Conservation (phyloP, 1,139 yeast species). For the Geotrichum fermentans region DNA sequence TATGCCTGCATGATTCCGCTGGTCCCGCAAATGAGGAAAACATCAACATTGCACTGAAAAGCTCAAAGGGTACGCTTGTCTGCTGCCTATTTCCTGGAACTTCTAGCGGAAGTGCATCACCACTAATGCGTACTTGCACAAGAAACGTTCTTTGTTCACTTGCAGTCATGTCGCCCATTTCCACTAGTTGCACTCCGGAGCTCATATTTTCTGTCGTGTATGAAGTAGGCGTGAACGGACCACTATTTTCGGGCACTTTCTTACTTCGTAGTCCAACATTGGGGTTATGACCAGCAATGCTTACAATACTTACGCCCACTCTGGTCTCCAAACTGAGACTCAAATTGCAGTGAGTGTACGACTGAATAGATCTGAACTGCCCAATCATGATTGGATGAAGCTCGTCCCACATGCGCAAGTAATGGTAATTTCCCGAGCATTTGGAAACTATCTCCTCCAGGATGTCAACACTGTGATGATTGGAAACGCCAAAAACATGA, state of each 20-base stretch:
- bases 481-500: slow-evolving; percentile 20
- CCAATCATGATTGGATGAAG: slow-evolving; percentile 14
- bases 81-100: neutral
- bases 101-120: slow-evolving; percentile 10
- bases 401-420: slow-evolving; percentile 20
- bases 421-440: slow-evolving; percentile 18
- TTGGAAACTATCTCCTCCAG: slow-evolving; percentile 12
- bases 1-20: slow-evolving; percentile 11
- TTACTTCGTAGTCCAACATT: neutral
- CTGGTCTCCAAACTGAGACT: slow-evolving; percentile 21
- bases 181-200: slow-evolving; percentile 16
- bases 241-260: neutral
- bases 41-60: slow-evolving; percentile 12
- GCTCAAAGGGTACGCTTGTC: slow-evolving; percentile 5
- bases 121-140: slow-evolving; percentile 22
- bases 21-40: slow-evolving; percentile 19
- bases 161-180: slow-evolving; percentile 24
- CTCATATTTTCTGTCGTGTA: slow-evolving; percentile 5
- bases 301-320: slow-evolving; percentile 20
- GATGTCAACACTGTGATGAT: slow-evolving; percentile 18
- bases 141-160: slow-evolving; percentile 25
- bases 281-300: slow-evolving; percentile 17
- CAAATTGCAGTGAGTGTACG: slow-evolving; percentile 20
- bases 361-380: slow-evolving; percentile 12
- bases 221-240: slow-evolving; percentile 8